A percentile compares a stretch with the other conserved stretches of the same genome.
These are phyloP conservation scores for Echinosophora koreensis DNA, from an alignment of 306 rosid genomes.

Conservation along the genomic window DNA sequence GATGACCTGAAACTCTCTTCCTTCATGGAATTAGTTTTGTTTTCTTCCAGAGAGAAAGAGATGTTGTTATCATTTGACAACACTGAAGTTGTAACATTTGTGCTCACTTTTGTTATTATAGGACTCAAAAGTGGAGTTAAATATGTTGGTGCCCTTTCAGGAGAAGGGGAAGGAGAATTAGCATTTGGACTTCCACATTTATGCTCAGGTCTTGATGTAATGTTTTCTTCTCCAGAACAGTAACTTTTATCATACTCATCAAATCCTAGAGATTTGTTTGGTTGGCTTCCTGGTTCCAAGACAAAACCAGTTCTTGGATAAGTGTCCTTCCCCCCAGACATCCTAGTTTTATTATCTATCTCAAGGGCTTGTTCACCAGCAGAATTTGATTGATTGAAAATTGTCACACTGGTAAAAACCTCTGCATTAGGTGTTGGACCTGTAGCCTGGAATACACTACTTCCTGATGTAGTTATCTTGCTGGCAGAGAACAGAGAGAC, in stretches of 20 bases:
- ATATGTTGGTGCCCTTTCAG: constrained; percentile 46
- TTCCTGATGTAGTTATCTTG: constrained; percentile 46
- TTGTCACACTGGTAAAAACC: constrained; percentile 39
- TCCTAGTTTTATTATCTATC: constrained; percentile 46
- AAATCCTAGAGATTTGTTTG: constrained; percentile 46
- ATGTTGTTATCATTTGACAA: constrained; percentile 42
- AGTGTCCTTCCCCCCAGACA: constrained; percentile 22
- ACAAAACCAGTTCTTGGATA: constrained; percentile 32
- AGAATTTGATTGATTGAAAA: constrained; percentile 41
- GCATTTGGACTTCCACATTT: constrained; percentile 29
- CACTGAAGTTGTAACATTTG: constrained; percentile 41
- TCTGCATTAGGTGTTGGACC: constrained; percentile 42
- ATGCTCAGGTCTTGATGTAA: constrained; percentile 34
- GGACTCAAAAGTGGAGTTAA: constrained; percentile 29
- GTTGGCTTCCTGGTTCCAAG: constrained; percentile 42
- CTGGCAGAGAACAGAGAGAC: constrained; percentile 53
- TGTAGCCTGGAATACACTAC: constrained; percentile 38
- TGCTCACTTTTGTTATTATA: constrained; percentile 25
- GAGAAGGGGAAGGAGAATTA: constrained; percentile 43
- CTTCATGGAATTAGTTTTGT: constrained; percentile 11
- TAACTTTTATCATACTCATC: constrained; percentile 47
- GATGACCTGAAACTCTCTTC: constrained; percentile 46
- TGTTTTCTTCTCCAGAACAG: constrained; percentile 41
- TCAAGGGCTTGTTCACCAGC: constrained; percentile 27
- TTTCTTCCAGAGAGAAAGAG: constrained; percentile 45